phyloP scores from a whole-genome alignment of 352 stramenopile genomes.

The Phytophthora pini region DNA sequence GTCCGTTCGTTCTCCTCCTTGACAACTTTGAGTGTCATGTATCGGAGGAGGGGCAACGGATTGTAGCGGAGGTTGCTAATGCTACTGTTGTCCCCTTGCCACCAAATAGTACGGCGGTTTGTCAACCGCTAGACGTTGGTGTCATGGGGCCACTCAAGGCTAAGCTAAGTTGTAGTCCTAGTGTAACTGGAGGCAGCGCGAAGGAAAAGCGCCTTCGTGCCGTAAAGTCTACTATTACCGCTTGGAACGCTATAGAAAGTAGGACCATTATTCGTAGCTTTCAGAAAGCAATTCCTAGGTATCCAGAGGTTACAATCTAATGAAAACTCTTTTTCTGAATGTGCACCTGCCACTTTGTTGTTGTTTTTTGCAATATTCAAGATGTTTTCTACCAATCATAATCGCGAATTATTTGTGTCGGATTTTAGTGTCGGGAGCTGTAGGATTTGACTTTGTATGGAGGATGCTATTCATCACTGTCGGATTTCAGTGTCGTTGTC shows the following conservation, averaged over 20 bases:
- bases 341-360: background rate
- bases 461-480: background rate
- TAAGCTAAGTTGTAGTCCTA: background rate
- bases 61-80: background rate
- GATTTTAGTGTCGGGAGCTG: background rate
- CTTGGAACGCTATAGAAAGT: background rate
- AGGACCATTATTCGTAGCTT: conserved; percentile 1
- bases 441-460: background rate
- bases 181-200: background rate
- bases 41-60: background rate
- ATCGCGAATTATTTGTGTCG: background rate
- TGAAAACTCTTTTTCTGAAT: background rate
- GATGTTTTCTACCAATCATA: background rate
- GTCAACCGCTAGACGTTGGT: background rate
- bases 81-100: conserved; percentile 8
- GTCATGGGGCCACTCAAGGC: background rate
- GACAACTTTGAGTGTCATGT: conserved; percentile 2
- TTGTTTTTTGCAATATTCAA: background rate
- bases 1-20: background rate
- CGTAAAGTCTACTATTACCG: background rate
- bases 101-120: background rate
- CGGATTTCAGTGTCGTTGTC: background rate
- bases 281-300: background rate
- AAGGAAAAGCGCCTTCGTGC: background rate
- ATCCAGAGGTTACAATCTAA: background rate